These are phyloP conservation scores for Eucalyptus sp. DNA, from an alignment of 345 rosid species.

Conservation along the genomic window DNA sequence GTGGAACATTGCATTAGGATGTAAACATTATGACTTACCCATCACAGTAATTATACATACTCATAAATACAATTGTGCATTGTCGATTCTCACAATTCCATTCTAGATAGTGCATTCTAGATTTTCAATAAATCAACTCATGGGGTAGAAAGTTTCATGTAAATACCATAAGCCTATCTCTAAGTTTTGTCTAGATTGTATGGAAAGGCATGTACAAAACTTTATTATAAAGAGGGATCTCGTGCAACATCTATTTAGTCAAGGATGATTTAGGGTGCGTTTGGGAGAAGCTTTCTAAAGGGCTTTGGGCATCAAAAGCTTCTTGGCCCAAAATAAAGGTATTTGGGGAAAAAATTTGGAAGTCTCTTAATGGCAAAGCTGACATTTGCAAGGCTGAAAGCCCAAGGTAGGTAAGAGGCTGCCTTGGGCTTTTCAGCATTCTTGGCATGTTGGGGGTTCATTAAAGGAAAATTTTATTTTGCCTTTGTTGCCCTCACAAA, in stretches of 20 bases:
- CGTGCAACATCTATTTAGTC: not conserved
- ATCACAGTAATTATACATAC: not conserved
- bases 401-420: too few species aligned
- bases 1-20: not conserved
- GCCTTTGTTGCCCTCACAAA: too few species aligned
- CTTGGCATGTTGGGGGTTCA: too few species aligned
- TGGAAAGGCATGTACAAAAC: not conserved
- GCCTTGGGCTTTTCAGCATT: too few species aligned
- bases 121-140: not conserved
- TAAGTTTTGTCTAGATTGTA: not conserved
- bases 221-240: not conserved
- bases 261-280: not conserved
- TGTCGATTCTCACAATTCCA: rapidly evolving
- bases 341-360: too few species aligned
- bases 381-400: too few species aligned
- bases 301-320: too few species aligned
- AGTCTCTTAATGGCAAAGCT: too few species aligned
- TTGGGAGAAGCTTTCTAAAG: too few species aligned
- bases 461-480: too few species aligned
- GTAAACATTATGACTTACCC: not conserved
- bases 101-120: not conserved
- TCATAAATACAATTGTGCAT: not conserved
- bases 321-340: too few species aligned
- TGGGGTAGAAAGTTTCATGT: not conserved
- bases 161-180: not conserved